Evolutionary conservation across 768 basidiomycete genomes (phyloP), one percentile per base, ranked within the genome.

Genomic region (Tremella yokohamensis): DNA sequence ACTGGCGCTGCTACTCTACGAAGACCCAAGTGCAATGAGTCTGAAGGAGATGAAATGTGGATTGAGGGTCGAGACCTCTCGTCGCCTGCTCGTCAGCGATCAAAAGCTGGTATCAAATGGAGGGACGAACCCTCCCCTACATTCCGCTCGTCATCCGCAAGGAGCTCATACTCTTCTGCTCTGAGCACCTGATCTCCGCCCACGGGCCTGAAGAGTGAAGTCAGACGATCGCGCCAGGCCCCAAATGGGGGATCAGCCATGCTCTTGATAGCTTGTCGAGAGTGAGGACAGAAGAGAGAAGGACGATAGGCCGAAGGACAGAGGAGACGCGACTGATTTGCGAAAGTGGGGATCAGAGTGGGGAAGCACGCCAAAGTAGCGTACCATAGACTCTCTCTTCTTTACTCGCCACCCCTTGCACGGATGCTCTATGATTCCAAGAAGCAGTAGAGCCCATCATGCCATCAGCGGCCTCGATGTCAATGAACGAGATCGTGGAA

Each of bases 1-100:
- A 62, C 38, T 11, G 52, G 16, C 6, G 50, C 61, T 8, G 61
- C 52, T 19, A 58, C 45, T 12, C 57, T 34, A 4, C 57, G 47
- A 3, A 62, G 49, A 22, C 11, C 44, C 16, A 8, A 11, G 29
- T 34, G 29, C 11, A 34, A 19, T 16, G 42, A 6, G 4, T 6
- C 15, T 6, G 22, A 45, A 15, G 6, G 4, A 6, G 42, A 45
- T 45, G n/a, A n/a, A 18, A 45, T 45, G 42, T 45, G n/a, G 22
- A 18, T 22, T 8, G 22, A 45, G 22, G 42, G 42, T 18, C 42
- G 6, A 8, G 42, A 45, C n/a, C n/a, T 45, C n/a, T 22, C 22
- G 39, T 40, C 18, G 42, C 4, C 22, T 18, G 8, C 4, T 18
- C 22, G n/a, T 45, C n/a, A 18, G 22, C 22, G 4, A 45, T 16